Conservation (phyloP, 176 grass and related monocot genomes). For the Dactylis glomerata region DNA sequence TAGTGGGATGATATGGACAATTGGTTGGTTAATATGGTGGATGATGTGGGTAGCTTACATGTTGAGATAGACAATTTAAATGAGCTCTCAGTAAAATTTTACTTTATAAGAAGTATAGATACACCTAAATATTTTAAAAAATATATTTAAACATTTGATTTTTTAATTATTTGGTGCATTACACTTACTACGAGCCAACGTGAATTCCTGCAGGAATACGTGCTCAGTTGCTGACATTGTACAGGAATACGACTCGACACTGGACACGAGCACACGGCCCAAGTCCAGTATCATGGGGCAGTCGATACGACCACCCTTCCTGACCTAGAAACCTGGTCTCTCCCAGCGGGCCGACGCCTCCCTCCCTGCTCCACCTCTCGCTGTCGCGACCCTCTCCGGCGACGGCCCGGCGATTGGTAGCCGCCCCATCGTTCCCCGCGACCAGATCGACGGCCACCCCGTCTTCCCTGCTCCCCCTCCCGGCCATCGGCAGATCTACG, state of each 20-base stretch:
- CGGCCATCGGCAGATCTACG: neutral
- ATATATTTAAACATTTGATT: too few relatives aligned
- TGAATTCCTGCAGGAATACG: too few relatives aligned
- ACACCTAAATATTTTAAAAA: too few relatives aligned
- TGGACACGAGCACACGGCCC: neutral
- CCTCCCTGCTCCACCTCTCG: neutral
- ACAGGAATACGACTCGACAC: neutral
- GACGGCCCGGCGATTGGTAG: neutral
- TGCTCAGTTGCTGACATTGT: too few relatives aligned
- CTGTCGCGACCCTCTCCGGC: neutral
- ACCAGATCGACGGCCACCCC: neutral
- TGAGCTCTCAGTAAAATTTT: too few relatives aligned
- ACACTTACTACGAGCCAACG: too few relatives aligned
- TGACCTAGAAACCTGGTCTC: conserved; percentile 7
- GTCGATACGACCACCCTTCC: neutral
- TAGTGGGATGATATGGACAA: too few relatives aligned
- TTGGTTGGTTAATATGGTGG: too few relatives aligned
- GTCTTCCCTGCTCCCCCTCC: neutral
- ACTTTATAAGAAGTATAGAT: too few relatives aligned
- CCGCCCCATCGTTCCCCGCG: neutral
- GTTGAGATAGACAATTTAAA: too few relatives aligned
- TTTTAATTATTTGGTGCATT: too few relatives aligned
- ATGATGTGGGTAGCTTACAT: too few relatives aligned
- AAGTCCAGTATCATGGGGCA: neutral
- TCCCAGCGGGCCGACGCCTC: neutral